Base-by-base conservation (phyloP, 768 basidiomycete genomes). In the Suillus ampliporus region DNA sequence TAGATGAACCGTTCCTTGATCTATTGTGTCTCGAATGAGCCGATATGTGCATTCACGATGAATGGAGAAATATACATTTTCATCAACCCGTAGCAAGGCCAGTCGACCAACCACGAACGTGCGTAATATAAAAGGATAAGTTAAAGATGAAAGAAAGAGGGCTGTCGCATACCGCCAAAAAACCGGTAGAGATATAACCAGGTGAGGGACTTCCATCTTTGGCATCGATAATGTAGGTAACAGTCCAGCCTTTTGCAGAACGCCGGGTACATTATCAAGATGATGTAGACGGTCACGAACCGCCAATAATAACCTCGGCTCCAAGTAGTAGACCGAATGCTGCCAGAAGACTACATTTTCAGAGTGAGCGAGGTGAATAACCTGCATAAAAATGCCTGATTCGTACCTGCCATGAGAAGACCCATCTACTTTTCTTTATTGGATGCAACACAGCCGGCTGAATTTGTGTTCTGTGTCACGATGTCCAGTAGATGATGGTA, bases 371-470 rank as follows among this genome's bases (percentile, higher is more conserved):
- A 14, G 19, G 37, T 7, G 19, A 34, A 56, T 63, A 6, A 3
- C 10, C n/a, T n/a, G 19, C 26, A 40, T 19, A 56, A 51, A 31
- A 31, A 13, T 28, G 26, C 11, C 37, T n/a, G 10, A 13, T 28
- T 6, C 54, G 17, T 63, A 53, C 72, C 61, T 44, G 83, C 79
- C 87, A 66, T 89, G 87, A 90, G 68, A 19, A 92, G 52, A 6
- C 90, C 86, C 87, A 93, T 90, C 71, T 91, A 91, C 1, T 86
- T 82, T n/a, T 82, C 75, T 64, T 81, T 81, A 8, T 90, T 74
- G 48, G 78, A 81, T 4, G 87, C 89, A 14, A 92, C 84, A 63
- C 83, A 91, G 9, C 86, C 88, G 68, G 89, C 89, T 1, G 89
- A 83, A 74, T 90, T 89, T 0, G 90, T 89, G 63, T 91, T 87